Conservation (phyloP, 2,329 filamentous ascomycete genomes). For the Botryosphaeria dothidea region DNA sequence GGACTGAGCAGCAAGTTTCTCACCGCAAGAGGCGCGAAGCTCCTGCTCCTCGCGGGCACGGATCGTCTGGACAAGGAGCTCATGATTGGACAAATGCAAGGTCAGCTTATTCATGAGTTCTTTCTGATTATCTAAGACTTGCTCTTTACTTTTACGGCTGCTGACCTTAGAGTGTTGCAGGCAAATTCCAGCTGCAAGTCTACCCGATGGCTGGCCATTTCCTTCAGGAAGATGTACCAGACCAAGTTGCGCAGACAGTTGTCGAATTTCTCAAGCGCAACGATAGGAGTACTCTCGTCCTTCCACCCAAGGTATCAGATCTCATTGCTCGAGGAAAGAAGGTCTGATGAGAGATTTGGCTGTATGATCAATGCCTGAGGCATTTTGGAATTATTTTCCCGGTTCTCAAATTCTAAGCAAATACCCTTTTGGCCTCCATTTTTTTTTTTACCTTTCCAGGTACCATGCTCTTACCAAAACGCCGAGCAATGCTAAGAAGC, state of each 20-base stretch:
- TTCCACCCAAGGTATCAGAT: slow-evolving; percentile 82
- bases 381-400: neutral
- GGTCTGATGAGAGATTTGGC: slow-evolving; percentile 36
- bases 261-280: slow-evolving; percentile 93
- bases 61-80: slow-evolving; percentile 88
- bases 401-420: neutral
- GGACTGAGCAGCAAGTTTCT: slow-evolving; percentile 89
- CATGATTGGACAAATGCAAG: slow-evolving; percentile 97
- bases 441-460: neutral
- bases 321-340: slow-evolving; percentile 52
- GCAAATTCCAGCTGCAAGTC: slow-evolving; percentile 94
- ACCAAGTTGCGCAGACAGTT: slow-evolving; percentile 81
- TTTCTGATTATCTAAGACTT: neutral
- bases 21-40: slow-evolving; percentile 75
- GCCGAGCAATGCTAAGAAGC: slow-evolving; percentile 13
- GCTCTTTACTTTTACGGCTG: neutral
- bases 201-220: slow-evolving; percentile 96
- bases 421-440: neutral
- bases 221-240: slow-evolving; percentile 90
- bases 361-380: neutral
- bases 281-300: slow-evolving; percentile 77
- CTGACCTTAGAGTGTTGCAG: slow-evolving; percentile 41
- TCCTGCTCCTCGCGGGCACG: slow-evolving; percentile 83
- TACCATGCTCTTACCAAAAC: slow-evolving; percentile 14
- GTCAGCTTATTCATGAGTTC: slow-evolving; percentile 48